phyloP scores from a whole-genome alignment of 1,139 yeast species.

The Kodamaea anthophila region DNA sequence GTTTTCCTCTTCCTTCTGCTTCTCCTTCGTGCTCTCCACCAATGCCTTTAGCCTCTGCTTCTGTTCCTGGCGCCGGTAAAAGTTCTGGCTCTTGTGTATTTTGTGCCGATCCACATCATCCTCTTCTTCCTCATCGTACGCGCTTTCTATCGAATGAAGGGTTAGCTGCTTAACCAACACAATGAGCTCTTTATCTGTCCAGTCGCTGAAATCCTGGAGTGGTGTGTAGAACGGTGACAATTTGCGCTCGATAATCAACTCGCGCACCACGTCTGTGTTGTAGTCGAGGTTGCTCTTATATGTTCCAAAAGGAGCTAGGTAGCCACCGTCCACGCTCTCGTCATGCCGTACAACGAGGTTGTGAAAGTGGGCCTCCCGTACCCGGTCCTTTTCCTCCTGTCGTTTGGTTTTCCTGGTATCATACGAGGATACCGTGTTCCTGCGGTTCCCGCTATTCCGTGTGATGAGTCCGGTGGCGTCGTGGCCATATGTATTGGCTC shows the following conservation, averaged over 20 bases:
- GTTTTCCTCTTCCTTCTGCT: constrained; percentile 52
- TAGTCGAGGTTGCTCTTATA: constrained; percentile 73
- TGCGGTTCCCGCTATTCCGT: constrained; percentile 9
- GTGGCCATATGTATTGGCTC: constrained; percentile 15
- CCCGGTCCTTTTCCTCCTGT: constrained; percentile 46
- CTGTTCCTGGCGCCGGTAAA: constrained; percentile 49
- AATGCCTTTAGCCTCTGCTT: constrained; percentile 46
- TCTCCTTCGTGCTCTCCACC: constrained; percentile 38
- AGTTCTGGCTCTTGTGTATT: constrained; percentile 46
- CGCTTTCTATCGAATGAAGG: constrained; percentile 56
- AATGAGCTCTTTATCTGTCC: constrained; percentile 71
- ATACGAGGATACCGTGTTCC: constrained; percentile 17
- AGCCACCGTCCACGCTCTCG: constrained; percentile 75
- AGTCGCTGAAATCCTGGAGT: constrained; percentile 66
- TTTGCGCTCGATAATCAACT: constrained; percentile 51
- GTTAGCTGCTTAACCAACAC: constrained; percentile 48
- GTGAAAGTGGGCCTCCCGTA: constrained; percentile 47
- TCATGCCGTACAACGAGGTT: constrained; percentile 51
- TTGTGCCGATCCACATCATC: constrained; percentile 50
- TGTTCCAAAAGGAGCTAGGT: constrained; percentile 81
- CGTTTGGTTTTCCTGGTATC: constrained; percentile 23
- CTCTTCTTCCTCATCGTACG: constrained; percentile 50
- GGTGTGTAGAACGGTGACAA: constrained; percentile 92
- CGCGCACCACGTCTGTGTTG: constrained; percentile 63
- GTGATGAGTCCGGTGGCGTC: constrained; percentile 10